phyloP scores from a whole-genome alignment of 805 yeast species.

The Teunomyces aglyptinius region DNA sequence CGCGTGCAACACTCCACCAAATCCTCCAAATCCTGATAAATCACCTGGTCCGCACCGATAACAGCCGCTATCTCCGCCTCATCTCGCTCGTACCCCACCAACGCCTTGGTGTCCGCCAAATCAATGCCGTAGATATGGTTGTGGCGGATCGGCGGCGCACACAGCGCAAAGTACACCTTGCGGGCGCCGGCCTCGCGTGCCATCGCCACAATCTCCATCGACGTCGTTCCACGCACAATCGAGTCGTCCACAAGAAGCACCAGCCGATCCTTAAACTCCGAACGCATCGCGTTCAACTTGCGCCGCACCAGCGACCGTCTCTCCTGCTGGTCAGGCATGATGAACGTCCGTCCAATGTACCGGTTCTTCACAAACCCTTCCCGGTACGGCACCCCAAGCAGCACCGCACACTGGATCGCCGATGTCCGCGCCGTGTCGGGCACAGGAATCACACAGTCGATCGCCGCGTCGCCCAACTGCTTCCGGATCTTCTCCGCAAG shows the following conservation, averaged over 20 bases:
- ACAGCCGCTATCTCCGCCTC: constrained; percentile 73
- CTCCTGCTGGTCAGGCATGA: constrained; percentile 97
- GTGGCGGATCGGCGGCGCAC: constrained; percentile 96
- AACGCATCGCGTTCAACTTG: constrained; percentile 93
- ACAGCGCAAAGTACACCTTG: constrained; percentile 92
- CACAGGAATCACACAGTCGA: constrained; percentile 96
- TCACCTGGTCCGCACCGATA: constrained; percentile 88
- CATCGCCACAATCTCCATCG: constrained; percentile 94
- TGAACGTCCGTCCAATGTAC: constrained; percentile 95
- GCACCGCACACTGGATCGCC: constrained; percentile 87
- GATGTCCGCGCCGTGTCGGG: constrained; percentile 98
- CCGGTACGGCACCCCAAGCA: constrained; percentile 78
- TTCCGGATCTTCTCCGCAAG: constrained; percentile 68
- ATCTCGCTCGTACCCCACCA: constrained; percentile 80
- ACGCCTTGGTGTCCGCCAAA: constrained; percentile 89
- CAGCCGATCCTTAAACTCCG: constrained; percentile 80
- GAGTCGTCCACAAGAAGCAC: constrained; percentile 95
- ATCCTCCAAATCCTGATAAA: constrained; percentile 84
- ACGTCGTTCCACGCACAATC: constrained; percentile 96
- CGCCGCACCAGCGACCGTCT: constrained; percentile 91
- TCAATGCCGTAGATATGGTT: constrained; percentile 98
- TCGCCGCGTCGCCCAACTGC: constrained; percentile 46
- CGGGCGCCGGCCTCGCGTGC: constrained; percentile 98
- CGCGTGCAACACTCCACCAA: constrained; percentile 74
- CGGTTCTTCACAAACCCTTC: constrained; percentile 97